Evolutionary conservation across 495 filamentous ascomycete species (phyloP).

Genomic region (Neurospora sp.): DNA sequence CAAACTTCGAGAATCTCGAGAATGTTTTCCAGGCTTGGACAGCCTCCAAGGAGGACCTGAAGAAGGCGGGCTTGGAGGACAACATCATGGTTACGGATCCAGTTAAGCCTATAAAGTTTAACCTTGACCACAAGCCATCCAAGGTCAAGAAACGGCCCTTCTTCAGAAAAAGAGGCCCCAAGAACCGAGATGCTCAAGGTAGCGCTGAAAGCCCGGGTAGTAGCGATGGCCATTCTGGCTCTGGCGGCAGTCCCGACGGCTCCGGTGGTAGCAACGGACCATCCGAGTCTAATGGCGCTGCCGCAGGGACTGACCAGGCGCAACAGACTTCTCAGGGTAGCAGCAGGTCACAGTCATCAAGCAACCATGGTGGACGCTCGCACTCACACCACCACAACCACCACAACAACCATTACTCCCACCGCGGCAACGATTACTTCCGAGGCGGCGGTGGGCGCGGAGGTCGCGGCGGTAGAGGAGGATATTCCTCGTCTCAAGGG

Average conservation of each 20-base stretch:
- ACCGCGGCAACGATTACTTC: background rate
- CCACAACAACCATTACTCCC: background rate
- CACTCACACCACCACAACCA: background rate
- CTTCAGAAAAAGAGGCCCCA: conserved; percentile 14
- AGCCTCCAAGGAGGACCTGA: conserved; percentile 39
- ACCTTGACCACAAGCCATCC: conserved; percentile 33
- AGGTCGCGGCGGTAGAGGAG: background rate
- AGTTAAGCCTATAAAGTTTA: conserved; percentile 46
- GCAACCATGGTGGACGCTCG: background rate
- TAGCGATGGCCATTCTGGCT: background rate
- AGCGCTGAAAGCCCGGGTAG: background rate
- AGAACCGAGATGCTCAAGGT: background rate
- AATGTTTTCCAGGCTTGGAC: conserved; percentile 57
- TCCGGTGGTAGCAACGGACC: background rate
- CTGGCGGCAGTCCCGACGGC: background rate
- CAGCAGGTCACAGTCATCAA: background rate
- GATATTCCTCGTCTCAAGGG: background rate
- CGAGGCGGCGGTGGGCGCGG: background rate
- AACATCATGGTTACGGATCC: conserved; percentile 46
- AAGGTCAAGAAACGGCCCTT: conserved; percentile 21
- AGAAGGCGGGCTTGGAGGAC: conserved; percentile 38
- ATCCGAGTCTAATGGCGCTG: background rate
- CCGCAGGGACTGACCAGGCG: background rate
- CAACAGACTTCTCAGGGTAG: background rate
- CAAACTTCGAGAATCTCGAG: conserved; percentile 39